Evolutionary conservation across 257 asterid genomes (phyloP), one percentile per base, ranked within the genome.

Genomic region (Pogostemon cablin): DNA sequence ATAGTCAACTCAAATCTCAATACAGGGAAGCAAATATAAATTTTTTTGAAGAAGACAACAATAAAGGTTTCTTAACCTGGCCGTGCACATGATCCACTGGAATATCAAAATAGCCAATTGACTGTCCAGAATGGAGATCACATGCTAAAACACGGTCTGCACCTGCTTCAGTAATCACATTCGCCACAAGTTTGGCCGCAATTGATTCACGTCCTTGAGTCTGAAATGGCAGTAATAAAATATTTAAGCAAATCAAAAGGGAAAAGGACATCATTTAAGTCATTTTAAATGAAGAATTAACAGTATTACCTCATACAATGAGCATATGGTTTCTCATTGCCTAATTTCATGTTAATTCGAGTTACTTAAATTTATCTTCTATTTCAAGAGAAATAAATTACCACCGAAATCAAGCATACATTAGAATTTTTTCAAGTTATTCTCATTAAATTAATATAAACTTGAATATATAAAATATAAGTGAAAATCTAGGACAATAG

Each of bases 141-240:
- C 96, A 87, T 9, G 85, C 91, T 54, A 89, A 79, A 66, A 89
- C 91, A 61, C 96, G 82, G 81, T 89, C 86, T 38, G 93, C 96
- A 73, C 96, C 96, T 49, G 96, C 93, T 76, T 82, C 88, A 46
- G 96, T 89, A 52, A 89, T 87, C 78, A 83, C 62, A 81, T 89
- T 89, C 20, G 96, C 93, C 63, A 89, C 93, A 75, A 89, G 93
- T 79, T 87, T 89, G 80, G 96, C 96, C 7, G 90, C 93, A 79
- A 89, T 89, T 35, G 96, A 83, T 77, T 89, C 96, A 77, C 96
- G 93, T 12, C 96, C 96, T 84, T 89, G 90, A 32, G 91, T 89
- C 93, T 88, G 86, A 42, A 78, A 81, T 40, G 17, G 52, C n/a
- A 25, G 62, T 52, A 44, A 75, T 39, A 43, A 78, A 61, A 77